Percentiles rank a stretch among this genome's conserved stretches.
phyloP scores from a whole-genome alignment of 768 basidiomycete species.

The Phlebiopsis gigantea region DNA sequence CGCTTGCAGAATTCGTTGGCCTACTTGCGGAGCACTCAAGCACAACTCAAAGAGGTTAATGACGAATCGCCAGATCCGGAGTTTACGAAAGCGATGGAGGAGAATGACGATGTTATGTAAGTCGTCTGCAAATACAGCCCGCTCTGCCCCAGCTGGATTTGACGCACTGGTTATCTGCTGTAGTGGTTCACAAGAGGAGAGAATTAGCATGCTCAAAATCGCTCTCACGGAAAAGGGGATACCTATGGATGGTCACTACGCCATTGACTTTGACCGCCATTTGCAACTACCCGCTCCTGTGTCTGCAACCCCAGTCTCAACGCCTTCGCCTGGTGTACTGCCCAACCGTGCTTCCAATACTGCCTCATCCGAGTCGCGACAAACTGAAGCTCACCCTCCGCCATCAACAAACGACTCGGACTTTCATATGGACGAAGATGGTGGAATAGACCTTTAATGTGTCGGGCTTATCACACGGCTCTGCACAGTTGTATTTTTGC shows the following conservation, averaged over 20 bases:
- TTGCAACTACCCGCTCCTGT: not conserved
- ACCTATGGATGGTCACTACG: slow-evolving; percentile 41
- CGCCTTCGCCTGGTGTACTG: not conserved
- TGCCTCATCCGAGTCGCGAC: not conserved
- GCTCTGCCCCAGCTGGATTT: not conserved
- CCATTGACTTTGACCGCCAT: slow-evolving; percentile 14
- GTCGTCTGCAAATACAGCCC: slow-evolving; percentile 15
- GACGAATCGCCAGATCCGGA: slow-evolving; percentile 46
- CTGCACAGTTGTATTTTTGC: no score
- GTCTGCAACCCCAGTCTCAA: not conserved
- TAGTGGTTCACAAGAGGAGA: slow-evolving; percentile 75
- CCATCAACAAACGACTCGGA: not conserved
- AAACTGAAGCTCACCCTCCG: not conserved
- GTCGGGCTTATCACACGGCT: no score
- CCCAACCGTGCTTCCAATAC: not conserved
- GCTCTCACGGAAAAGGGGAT: slow-evolving; percentile 62
- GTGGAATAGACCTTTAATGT: slow-evolving; percentile 12
- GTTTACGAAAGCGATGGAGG: slow-evolving; percentile 52
- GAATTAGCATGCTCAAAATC: slow-evolving; percentile 62
- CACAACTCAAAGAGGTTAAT: slow-evolving; percentile 44
- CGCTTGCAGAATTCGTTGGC: slow-evolving; percentile 68
- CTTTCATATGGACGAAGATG: slow-evolving; percentile 7
- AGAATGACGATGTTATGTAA: slow-evolving; percentile 73
- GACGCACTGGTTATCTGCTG: not conserved
- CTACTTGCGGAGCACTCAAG: slow-evolving; percentile 60